Conservation (phyloP, 2,329 filamentous ascomycete genomes). For the Setomelanomma holmii region DNA sequence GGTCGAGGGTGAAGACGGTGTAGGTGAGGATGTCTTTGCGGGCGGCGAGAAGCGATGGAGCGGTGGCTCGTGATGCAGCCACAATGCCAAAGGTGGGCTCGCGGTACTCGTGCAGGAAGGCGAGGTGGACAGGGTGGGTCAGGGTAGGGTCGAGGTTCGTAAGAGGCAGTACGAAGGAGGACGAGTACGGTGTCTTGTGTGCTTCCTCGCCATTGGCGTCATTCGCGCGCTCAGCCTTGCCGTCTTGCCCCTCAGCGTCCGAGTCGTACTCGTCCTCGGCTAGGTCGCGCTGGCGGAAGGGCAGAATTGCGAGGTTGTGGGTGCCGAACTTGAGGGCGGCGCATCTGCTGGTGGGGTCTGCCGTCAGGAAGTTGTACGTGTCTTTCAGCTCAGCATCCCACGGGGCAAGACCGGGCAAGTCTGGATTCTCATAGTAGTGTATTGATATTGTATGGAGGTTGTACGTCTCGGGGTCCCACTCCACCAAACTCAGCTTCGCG, state of each 20-base stretch:
- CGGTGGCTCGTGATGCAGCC: slow-evolving; percentile 76
- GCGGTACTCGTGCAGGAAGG: slow-evolving; percentile 95
- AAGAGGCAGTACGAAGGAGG: slow-evolving; percentile 92
- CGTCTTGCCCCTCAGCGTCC: slow-evolving; percentile 69
- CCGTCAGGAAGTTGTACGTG: slow-evolving; percentile 80
- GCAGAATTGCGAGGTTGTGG: slow-evolving; percentile 89
- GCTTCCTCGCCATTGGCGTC: slow-evolving; percentile 46
- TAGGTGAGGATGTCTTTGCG: slow-evolving; percentile 87
- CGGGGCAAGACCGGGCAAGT: slow-evolving; percentile 75
- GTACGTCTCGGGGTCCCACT: slow-evolving; percentile 87
- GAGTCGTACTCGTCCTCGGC: slow-evolving; percentile 92
- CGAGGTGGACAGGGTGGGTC: slow-evolving; percentile 87
- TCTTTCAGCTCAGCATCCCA: slow-evolving; percentile 80
- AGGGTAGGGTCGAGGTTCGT: slow-evolving; percentile 87
- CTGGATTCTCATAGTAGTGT: slow-evolving; percentile 97
- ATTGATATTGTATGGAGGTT: slow-evolving; percentile 88
- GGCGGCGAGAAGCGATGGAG: slow-evolving; percentile 74
- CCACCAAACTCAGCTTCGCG: slow-evolving; percentile 89
- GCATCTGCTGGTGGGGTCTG: slow-evolving; percentile 91
- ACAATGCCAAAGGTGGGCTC: slow-evolving; percentile 97
- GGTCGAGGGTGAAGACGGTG: slow-evolving; percentile 92
- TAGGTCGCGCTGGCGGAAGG: slow-evolving; percentile 85
- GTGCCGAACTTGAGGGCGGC: slow-evolving; percentile 91
- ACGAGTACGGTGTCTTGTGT: slow-evolving; percentile 74
- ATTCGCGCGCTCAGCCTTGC: slow-evolving; percentile 41